Conservation (phyloP, 164 flowering plant species). For the Vitis riparia region DNA sequence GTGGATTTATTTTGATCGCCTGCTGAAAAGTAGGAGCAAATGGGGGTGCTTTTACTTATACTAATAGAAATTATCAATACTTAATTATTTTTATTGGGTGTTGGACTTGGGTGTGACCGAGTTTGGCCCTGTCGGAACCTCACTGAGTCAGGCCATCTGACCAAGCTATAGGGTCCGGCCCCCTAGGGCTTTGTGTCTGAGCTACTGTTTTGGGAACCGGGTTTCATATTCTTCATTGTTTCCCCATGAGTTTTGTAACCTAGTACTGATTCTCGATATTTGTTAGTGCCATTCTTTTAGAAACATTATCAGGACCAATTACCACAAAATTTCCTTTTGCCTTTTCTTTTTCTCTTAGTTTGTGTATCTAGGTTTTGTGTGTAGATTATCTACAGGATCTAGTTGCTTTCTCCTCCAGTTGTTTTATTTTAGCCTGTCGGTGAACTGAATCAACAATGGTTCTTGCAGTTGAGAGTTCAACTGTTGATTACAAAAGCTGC, state of each 20-base stretch:
- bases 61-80: not conserved
- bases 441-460: too few species aligned
- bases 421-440: too few species aligned
- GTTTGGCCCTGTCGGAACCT: not conserved
- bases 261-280: not conserved
- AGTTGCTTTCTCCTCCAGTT: too few species aligned
- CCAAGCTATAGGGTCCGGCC: not conserved
- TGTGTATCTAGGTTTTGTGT: too few species aligned
- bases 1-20: not conserved
- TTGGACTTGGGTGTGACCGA: not conserved
- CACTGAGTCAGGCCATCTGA: not conserved
- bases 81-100: not conserved
- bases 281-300: not conserved
- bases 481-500: too few species aligned
- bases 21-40: not conserved
- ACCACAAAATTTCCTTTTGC: too few species aligned
- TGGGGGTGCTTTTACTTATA: not conserved
- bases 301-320: too few species aligned
- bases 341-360: too few species aligned
- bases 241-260: not conserved
- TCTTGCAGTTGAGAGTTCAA: too few species aligned
- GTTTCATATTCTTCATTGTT: too few species aligned
- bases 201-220: not conserved
- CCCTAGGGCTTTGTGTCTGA: slow-evolving; percentile 16
- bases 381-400: too few species aligned